phyloP scores from a whole-genome alignment of 164 flowering plant genomes.

The Nymphaea colorata region DNA sequence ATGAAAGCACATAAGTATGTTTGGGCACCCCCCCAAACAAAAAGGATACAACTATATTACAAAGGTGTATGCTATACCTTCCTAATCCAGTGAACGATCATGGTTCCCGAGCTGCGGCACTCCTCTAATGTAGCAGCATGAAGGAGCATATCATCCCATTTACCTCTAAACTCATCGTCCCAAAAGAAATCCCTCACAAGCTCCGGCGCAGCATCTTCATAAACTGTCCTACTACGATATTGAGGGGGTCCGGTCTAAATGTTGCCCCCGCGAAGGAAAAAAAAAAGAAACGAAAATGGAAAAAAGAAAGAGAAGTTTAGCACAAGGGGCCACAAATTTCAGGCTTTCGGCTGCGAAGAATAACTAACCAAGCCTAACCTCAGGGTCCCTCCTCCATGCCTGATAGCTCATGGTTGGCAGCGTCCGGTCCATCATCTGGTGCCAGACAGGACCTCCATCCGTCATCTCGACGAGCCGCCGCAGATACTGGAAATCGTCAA shows the following conservation, averaged over 20 bases:
- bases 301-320: not conserved
- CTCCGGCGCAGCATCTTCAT: constrained; percentile 69
- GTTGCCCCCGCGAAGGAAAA: not conserved
- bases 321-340: no score
- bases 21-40: not conserved
- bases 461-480: not conserved
- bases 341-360: not conserved
- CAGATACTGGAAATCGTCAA: not conserved
- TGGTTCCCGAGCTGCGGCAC: constrained; percentile 51
- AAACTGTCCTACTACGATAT: constrained; percentile 52
- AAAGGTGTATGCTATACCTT: constrained; percentile 30
- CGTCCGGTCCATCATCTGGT: constrained; percentile 11
- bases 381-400: constrained; percentile 15
- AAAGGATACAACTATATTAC: not conserved
- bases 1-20: not conserved
- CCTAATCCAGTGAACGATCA: constrained; percentile 66
- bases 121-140: constrained; percentile 36
- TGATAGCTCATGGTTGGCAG: constrained; percentile 10
- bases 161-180: constrained; percentile 62
- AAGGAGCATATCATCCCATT: constrained; percentile 74
- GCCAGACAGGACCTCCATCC: constrained; percentile 16
- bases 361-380: not conserved
- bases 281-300: no score
- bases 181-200: constrained; percentile 71
- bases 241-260: constrained; percentile 46